Evolutionary conservation across 1,284 basidiomycete genomes (phyloP).

Genomic region (Boletellus deceptivus): DNA sequence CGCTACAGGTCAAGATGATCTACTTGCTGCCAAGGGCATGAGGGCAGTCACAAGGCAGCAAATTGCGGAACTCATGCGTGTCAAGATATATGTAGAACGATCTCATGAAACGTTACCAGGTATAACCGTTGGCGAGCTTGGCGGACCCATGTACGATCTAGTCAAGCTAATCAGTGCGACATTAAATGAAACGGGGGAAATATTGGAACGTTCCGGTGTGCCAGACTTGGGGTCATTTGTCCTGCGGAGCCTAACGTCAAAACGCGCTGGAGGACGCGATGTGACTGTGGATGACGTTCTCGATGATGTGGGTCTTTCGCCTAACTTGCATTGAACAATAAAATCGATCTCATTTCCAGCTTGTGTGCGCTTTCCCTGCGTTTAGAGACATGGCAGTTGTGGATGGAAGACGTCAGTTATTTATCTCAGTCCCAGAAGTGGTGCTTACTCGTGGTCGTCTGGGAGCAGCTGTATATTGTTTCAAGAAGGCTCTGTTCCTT

Average conservation of each 20-base stretch:
- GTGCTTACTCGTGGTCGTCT: conserved; percentile 4
- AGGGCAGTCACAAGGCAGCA: conserved; percentile 47
- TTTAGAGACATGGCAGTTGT: conserved; percentile 73
- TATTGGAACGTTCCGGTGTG: conserved; percentile 61
- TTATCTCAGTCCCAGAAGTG: conserved; percentile 8
- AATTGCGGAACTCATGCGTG: conserved; percentile 71
- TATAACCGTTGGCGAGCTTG: conserved; percentile 71
- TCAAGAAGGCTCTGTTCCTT: conserved; percentile 87
- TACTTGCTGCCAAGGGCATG: conserved; percentile 71
- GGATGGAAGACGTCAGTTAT: conserved; percentile 56
- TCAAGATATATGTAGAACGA: conserved; percentile 67
- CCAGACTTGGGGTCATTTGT: conserved; percentile 75
- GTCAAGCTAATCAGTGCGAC: conserved; percentile 64
- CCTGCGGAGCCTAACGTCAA: conserved; percentile 55
- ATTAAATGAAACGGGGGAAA: conserved; percentile 71
- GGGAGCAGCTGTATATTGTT: conserved; percentile 70
- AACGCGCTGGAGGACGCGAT: conserved; percentile 35
- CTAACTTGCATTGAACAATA: conserved; percentile 4
- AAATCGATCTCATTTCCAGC: conserved; percentile 39
- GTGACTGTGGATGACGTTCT: conserved; percentile 58
- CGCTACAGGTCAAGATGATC: conserved; percentile 51
- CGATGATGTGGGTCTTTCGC: conserved; percentile 51
- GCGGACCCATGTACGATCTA: conserved; percentile 72
- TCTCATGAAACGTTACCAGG: conserved; percentile 69
- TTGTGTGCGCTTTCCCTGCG: conserved; percentile 71